Percentiles rank a stretch among this genome's conserved stretches.
Evolutionary conservation across 192 early-diverging fungal genomes (phyloP).

Genomic region (Cladochytrium replicatum): DNA sequence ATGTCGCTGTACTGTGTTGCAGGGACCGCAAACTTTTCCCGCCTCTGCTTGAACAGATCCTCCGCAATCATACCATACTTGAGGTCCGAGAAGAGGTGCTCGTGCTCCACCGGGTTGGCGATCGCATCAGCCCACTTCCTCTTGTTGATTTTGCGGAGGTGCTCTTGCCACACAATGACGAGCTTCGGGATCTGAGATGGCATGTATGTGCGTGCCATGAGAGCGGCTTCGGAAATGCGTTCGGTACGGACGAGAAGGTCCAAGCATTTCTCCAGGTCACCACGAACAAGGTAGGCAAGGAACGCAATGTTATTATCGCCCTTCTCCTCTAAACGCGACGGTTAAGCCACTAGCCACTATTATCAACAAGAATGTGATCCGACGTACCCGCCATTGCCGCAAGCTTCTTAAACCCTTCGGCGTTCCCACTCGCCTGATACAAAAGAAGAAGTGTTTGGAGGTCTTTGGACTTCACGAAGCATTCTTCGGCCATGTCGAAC

Average conservation of each 20-base stretch:
- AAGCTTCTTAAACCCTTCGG: constrained; percentile 60
- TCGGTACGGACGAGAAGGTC: constrained; percentile 79
- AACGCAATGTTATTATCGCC: constrained; percentile 93
- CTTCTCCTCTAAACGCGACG: constrained; percentile 30
- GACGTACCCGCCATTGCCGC: constrained; percentile 54
- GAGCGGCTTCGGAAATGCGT: constrained; percentile 88
- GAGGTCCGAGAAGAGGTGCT: constrained; percentile 81
- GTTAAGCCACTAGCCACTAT: constrained; percentile 3
- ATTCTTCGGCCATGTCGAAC: constrained; percentile 83
- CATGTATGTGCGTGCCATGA: constrained; percentile 82
- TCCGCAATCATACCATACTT: constrained; percentile 51
- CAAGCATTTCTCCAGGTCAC: constrained; percentile 69
- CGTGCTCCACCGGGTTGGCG: constrained; percentile 72
- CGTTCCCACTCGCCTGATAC: constrained; percentile 84
- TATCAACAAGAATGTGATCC: neutral
- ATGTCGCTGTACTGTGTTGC: constrained; percentile 44
- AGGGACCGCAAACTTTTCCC: constrained; percentile 19
- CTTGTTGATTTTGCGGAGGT: constrained; percentile 55
- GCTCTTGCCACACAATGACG: constrained; percentile 70
- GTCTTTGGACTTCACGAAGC: constrained; percentile 79
- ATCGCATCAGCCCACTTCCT: constrained; percentile 79
- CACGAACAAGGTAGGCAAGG: constrained; percentile 63
- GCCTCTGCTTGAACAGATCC: constrained; percentile 20
- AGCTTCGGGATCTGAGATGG: constrained; percentile 44
- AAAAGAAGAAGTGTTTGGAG: constrained; percentile 80